Conservation (phyloP, 352 stramenopile species). For the Globisporangium ultimum region DNA sequence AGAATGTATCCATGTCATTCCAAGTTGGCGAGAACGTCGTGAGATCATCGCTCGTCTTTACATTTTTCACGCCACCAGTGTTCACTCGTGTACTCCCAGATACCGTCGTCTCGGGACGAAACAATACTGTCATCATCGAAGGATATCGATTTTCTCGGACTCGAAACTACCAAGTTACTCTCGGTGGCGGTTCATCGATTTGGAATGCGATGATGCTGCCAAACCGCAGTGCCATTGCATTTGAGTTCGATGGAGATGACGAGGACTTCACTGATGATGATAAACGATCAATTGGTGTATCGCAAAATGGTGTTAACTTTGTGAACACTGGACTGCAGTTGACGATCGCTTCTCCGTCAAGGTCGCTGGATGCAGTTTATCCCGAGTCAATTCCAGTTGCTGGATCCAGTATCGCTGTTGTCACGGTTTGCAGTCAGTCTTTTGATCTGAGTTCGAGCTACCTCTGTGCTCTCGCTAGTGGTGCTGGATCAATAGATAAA, state of each 20-base stretch:
- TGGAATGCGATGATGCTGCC: not conserved
- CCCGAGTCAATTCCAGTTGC: not conserved
- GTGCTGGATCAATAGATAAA: not conserved
- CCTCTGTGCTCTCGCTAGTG: not conserved
- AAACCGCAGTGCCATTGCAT: not conserved
- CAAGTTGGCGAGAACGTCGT: conserved; percentile 2
- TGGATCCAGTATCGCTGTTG: not conserved
- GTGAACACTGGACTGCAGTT: not conserved
- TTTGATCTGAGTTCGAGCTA: not conserved
- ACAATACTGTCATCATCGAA: not conserved
- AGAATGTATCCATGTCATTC: conserved; percentile 1
- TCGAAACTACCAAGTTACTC: not conserved
- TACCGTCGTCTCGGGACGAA: not conserved
- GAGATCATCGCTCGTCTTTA: not conserved
- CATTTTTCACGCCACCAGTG: not conserved
- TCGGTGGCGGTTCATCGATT: not conserved
- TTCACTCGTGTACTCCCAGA: conserved; percentile 1
- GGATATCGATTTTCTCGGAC: not conserved
- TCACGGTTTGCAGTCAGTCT: not conserved
- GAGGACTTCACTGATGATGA: not conserved
- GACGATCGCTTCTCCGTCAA: not conserved
- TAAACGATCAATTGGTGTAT: not conserved
- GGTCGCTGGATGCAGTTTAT: not conserved
- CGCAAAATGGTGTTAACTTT: not conserved
- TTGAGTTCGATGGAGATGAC: not conserved